Evolutionary conservation across 176 grass and related monocot genomes (phyloP), one percentile per base, ranked within the genome.

Genomic region (Juncus inflexus): DNA sequence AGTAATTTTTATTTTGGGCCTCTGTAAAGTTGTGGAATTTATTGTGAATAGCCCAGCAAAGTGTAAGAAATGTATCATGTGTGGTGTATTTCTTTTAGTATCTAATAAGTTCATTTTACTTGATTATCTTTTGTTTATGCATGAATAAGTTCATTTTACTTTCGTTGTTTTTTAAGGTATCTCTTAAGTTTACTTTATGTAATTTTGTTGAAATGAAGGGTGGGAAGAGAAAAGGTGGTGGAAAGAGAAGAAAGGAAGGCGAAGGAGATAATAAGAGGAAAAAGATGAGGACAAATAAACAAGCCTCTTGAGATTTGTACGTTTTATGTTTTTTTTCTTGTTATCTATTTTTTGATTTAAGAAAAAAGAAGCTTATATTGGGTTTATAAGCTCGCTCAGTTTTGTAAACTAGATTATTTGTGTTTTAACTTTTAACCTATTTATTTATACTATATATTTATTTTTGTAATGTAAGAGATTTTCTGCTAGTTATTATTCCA

Each of bases 241-340:
- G 63, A 15, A 76, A 77, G 55, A 69, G 57, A 66, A 63, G 71
- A 13, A 87, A 75, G 15, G 63, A 79, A n/a, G 68, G 35, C 40
- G 78, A 76, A 0, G 77, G 74, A 13, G 80, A 81, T 13, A 70
- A 49, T 11, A 77, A 78, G 45, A 67, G 71, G 73, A 55, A 62
- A 61, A 90, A 87, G 63, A 87, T 41, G 59, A 70, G 55, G 78
- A 86, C 65, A 69, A 9, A 4, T 7, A 87, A 87, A 75, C 58
- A 14, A 4, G 78, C 40, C 35, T 50, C 42, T 15, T 69, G 51
- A 68, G 38, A 35, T 52, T 45, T 66, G 2, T 67, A 3, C 14
- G 10, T 12, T 45, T 5, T 16, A 42, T 64, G 61, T 67, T 40
- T 4, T 41, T 58, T 12, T 15, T 12, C 16, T 70, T 12, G 55